Conservation (phyloP, 176 grass and related monocot species). For the Cenchrus purpureus region DNA sequence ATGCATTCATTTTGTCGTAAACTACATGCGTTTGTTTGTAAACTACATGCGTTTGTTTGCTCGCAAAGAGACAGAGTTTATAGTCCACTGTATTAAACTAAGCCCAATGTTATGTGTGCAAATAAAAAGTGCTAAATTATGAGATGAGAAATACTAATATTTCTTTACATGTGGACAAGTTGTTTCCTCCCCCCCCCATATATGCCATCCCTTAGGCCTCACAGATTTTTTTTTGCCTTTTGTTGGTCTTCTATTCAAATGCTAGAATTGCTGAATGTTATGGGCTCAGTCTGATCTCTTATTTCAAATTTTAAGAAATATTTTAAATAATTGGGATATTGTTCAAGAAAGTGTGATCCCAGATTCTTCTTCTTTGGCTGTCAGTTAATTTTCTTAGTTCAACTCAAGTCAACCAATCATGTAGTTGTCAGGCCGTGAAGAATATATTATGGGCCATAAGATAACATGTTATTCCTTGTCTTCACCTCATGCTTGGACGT, state of each 20-base stretch:
- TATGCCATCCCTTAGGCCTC: too few relatives aligned
- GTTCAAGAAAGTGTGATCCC: background rate
- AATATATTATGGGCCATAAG: background rate
- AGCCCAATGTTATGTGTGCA: background rate
- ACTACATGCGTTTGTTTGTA: background rate
- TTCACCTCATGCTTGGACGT: background rate
- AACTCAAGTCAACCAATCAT: too few relatives aligned
- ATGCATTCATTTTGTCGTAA: background rate
- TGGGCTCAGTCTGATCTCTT: background rate
- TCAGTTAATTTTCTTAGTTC: too few relatives aligned
- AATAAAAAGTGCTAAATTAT: background rate
- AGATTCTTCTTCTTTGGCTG: background rate
- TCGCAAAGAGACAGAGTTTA: background rate
- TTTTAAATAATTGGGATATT: background rate
- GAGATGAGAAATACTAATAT: background rate
- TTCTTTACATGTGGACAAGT: background rate
- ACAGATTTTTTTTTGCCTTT: too few relatives aligned
- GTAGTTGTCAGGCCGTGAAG: background rate
- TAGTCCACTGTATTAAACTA: background rate
- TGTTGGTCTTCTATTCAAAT: background rate
- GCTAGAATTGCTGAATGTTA: background rate
- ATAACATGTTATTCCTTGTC: background rate
- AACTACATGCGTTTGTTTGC: background rate
- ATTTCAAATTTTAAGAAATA: slow-evolving; percentile 14
- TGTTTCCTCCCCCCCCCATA: background rate